These are phyloP conservation scores for Hemileia vastatrix DNA, from an alignment of 1,284 basidiomycete genomes.

Conservation along the genomic window DNA sequence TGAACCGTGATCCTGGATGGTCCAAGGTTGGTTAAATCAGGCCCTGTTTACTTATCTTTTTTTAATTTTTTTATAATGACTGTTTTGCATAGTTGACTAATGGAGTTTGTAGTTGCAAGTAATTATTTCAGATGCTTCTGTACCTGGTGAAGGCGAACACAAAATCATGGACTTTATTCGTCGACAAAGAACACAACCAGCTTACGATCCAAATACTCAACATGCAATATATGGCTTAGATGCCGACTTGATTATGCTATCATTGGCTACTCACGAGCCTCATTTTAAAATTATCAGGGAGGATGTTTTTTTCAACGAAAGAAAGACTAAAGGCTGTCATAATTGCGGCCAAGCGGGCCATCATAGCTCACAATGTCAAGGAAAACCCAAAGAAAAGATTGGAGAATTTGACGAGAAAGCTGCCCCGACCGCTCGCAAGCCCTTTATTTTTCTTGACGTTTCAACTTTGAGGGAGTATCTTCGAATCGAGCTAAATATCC, in stretches of 20 bases:
- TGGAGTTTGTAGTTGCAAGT: constrained; percentile 62
- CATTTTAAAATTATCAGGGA: constrained; percentile 94
- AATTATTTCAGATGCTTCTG: constrained; percentile 91
- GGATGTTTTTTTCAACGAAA: constrained; percentile 78
- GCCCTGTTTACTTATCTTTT: constrained; percentile 40
- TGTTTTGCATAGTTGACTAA: background rate
- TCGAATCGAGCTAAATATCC: constrained; percentile 81
- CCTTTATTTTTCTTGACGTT: constrained; percentile 99
- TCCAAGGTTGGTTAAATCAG: constrained; percentile 57
- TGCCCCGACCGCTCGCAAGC: constrained; percentile 71
- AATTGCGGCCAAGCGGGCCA: constrained; percentile 91
- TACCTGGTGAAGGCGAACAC: constrained; percentile 98
- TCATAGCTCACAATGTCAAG: constrained; percentile 73
- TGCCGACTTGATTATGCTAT: constrained; percentile 98
- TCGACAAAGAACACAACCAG: constrained; percentile 72
- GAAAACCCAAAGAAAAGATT: constrained; percentile 38
- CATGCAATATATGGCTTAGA: constrained; percentile 99
- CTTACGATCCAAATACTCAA: constrained; percentile 85
- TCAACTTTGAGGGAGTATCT: constrained; percentile 91
- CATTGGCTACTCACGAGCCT: constrained; percentile 95
- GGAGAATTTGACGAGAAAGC: constrained; percentile 50
- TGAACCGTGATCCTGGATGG: constrained; percentile 93
- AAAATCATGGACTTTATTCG: constrained; percentile 99
- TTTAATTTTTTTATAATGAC: constrained; percentile 21
- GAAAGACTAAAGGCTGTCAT: constrained; percentile 64